Percentiles rank a stretch among this genome's conserved stretches.
Conservation (phyloP, 2,329 filamentous ascomycete genomes). For the Corynespora cassiicola region DNA sequence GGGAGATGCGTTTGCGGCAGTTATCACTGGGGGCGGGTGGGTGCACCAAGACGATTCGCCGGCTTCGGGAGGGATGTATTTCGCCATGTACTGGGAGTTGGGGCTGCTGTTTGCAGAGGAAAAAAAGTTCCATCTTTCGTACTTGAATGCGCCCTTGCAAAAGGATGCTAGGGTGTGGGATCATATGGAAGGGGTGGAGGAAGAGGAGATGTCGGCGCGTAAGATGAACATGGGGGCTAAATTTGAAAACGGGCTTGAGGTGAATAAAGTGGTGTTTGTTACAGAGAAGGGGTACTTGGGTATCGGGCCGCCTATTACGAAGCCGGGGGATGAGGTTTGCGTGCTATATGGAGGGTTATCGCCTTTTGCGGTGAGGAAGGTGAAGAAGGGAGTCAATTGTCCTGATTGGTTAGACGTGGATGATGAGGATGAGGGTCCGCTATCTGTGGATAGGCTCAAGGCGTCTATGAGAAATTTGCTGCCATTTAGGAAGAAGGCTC, state of each 20-base stretch:
- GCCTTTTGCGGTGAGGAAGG: slow-evolving; percentile 6
- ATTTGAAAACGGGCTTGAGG: background rate
- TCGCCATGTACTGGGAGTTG: slow-evolving; percentile 3
- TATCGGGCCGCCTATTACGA: slow-evolving; percentile 1
- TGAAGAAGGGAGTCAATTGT: slow-evolving; percentile 1
- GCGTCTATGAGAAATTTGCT: too few relatives aligned
- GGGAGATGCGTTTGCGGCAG: slow-evolving; percentile 6
- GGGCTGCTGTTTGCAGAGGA: slow-evolving; percentile 1
- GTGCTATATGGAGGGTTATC: slow-evolving; percentile 6
- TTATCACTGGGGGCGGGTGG: background rate
- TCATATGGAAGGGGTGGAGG: background rate
- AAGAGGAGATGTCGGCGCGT: background rate
- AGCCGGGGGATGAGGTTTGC: slow-evolving; percentile 7
- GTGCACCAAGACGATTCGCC: background rate
- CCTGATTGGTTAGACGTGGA: slow-evolving; percentile 6
- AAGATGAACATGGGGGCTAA: background rate
- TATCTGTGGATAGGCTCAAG: background rate
- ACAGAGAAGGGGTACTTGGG: slow-evolving; percentile 7
- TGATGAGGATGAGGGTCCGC: background rate
- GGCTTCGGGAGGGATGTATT: background rate
- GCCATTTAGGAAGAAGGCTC: too few relatives aligned
- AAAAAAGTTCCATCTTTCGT: background rate
- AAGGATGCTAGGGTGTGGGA: too few relatives aligned
- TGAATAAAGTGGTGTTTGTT: slow-evolving; percentile 2
- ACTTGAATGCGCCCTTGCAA: background rate